These are phyloP conservation scores for Mycena kentingensis DNA, from an alignment of 768 basidiomycete genomes.

Conservation along the genomic window DNA sequence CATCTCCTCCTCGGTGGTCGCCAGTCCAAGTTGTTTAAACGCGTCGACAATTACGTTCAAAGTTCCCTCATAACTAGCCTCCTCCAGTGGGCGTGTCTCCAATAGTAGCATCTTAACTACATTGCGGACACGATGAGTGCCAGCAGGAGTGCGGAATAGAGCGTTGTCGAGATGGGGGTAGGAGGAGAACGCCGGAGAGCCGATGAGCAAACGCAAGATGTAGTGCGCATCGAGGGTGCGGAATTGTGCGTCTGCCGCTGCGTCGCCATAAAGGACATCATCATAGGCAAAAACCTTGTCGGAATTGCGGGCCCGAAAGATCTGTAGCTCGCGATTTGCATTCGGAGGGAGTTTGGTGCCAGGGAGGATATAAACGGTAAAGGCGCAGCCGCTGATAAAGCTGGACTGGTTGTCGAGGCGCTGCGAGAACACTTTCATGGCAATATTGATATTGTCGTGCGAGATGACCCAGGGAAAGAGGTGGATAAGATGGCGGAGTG, in stretches of 20 bases:
- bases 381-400: constrained; percentile 27
- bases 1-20: background rate
- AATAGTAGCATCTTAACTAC: background rate
- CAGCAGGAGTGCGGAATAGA: background rate
- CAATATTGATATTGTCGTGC: constrained; percentile 24
- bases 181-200: background rate
- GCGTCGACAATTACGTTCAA: background rate
- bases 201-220: background rate
- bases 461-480: constrained; percentile 18
- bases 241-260: background rate
- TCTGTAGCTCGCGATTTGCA: constrained; percentile 11
- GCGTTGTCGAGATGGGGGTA: background rate
- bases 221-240: background rate
- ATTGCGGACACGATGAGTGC: background rate
- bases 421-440: constrained; percentile 28
- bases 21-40: background rate
- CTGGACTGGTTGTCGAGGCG: constrained; percentile 26
- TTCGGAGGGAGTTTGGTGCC: constrained; percentile 8
- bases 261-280: background rate
- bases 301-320: background rate
- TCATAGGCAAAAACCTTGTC: background rate
- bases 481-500: constrained; percentile 6
- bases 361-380: constrained; percentile 5
- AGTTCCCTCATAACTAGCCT: background rate
- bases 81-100: background rate